phyloP scores from a whole-genome alignment of 2,329 filamentous ascomycete genomes.

The Elsinoe fawcettii region DNA sequence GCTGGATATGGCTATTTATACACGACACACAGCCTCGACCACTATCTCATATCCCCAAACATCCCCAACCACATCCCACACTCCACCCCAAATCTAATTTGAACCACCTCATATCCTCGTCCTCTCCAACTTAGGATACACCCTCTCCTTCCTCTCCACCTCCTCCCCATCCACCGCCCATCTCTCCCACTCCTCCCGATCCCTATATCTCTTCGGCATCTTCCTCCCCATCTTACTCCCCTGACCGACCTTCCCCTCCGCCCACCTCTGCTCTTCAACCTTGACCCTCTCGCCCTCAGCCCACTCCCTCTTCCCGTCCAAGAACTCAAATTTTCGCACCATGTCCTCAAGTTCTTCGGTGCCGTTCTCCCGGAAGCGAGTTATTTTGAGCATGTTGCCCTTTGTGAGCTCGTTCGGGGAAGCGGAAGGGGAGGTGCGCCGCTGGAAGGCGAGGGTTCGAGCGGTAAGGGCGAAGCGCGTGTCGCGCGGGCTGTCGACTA shows the following conservation, averaged over 20 bases:
- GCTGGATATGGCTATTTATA: not conserved
- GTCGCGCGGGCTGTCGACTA: conserved; percentile 90
- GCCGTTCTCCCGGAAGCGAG: conserved; percentile 61
- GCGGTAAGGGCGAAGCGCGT: conserved; percentile 93
- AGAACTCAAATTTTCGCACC: conserved; percentile 39
- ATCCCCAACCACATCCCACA: not conserved
- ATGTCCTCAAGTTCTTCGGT: conserved; percentile 57
- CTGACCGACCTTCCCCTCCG: conserved; percentile 38
- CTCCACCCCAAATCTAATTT: not conserved
- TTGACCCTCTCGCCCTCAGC: not conserved
- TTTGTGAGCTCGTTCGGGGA: conserved; percentile 62
- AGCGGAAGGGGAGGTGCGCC: conserved; percentile 38
- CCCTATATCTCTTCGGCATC: conserved; percentile 29
- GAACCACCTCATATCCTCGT: not conserved
- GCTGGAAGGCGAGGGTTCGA: conserved; percentile 62
- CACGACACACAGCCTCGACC: no score
- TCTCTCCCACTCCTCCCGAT: conserved; percentile 34
- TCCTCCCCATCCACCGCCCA: conserved; percentile 2
- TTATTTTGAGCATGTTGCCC: conserved; percentile 77
- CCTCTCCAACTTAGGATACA: conserved; percentile 8
- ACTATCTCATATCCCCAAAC: no score
- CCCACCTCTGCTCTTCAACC: conserved; percentile 38
- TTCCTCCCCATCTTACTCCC: conserved; percentile 39
- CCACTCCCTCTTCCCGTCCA: conserved; percentile 27
- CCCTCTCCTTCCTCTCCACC: conserved; percentile 14